Evolutionary conservation across 306 rosid species (phyloP), one percentile per base, ranked within the genome.

Genomic region (Leucaena leucocephala): DNA sequence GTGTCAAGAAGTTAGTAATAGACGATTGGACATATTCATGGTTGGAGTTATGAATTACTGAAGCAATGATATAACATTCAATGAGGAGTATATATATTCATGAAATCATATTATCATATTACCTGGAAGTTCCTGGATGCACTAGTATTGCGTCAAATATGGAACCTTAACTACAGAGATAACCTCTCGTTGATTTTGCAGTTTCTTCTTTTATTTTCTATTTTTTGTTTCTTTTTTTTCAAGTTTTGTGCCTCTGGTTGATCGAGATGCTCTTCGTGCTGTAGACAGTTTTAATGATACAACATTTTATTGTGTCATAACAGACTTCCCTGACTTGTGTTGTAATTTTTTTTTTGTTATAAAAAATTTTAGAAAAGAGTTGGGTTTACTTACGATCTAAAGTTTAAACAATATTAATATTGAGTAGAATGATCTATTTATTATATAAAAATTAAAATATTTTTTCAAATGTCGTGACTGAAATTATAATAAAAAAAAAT

Each of bases 11-110:
- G 59, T 10, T 2, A 48, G 39, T 59, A 39, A 39, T 44, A 21
- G 70, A 69, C 21, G 21, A 45, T 57, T 43, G 16, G 58, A 42
- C 46, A 68, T 39, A 35, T 75, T 13, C 55, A 49, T 62, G 40
- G 27, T 52, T 78, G 59, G 71, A 40, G 74, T 62, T 62, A 6
- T 9, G 57, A 50, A 50, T 50, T 50, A 50, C n/a, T 68, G 77
- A 49, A 67, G 80, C 48, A 78, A 73, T 68, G 75, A 72, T 8
- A 17, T 52, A 49, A 4, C 33, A 52, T 50, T 62, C 61, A 4
- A 19, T 72, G 77, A 46, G 19, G 69, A 55, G 13, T 67, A 74
- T 13, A 48, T 48, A 40, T 48, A 57, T 43, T 58, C 36, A 62
- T 75, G 77, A 50, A 57, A 39, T 42, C 52, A 67, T 42, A 67